Evolutionary conservation across 345 rosid species (phyloP), one percentile per base, ranked within the genome.

Genomic region (Ceriops tagal): DNA sequence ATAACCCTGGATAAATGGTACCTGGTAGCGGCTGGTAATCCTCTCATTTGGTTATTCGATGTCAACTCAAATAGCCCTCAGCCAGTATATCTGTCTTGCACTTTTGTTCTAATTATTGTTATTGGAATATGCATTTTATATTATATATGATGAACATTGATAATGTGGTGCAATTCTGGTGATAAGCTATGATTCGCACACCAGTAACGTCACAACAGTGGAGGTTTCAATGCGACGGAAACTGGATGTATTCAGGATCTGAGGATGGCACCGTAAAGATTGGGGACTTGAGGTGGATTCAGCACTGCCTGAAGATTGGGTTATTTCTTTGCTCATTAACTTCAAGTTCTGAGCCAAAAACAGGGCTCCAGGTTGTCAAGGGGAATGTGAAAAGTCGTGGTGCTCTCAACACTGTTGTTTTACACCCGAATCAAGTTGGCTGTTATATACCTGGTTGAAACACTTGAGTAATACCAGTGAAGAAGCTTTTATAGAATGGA

Each of bases 221-320:
- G 98, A 96, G 97, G 34, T 95, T 95, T 77, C 97, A 95, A 32
- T 95, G 96, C 79, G 99, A 95, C 81, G 99, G 96, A 5, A 92
- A 88, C 70, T 87, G 91, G 97, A 95, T 95, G 99, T 95, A 92
- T 73, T 92, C 98, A 19, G 99, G 99, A 67, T 95, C 98, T 31
- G 99, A 92, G 75, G 97, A 95, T 84, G 96, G 98, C 28, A 95
- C 98, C 0, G 98, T 95, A 67, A 92, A 85, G 78, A 88, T 92
- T 67, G 92, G 97, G 99, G 98, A 95, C 73, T 84, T 95, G 79
- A 90, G 97, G 97, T 88, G 58, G 37, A 39, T 26, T 56, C 28
- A 43, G 26, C 58, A 60, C 27, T 13, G 3, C n/a, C 58, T 53
- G 32, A 8, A 21, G 8, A 13, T 55, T 21, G 56, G 62, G 43